phyloP scores from a whole-genome alignment of 768 basidiomycete genomes.

The Chalciporus pseudorubinellus region DNA sequence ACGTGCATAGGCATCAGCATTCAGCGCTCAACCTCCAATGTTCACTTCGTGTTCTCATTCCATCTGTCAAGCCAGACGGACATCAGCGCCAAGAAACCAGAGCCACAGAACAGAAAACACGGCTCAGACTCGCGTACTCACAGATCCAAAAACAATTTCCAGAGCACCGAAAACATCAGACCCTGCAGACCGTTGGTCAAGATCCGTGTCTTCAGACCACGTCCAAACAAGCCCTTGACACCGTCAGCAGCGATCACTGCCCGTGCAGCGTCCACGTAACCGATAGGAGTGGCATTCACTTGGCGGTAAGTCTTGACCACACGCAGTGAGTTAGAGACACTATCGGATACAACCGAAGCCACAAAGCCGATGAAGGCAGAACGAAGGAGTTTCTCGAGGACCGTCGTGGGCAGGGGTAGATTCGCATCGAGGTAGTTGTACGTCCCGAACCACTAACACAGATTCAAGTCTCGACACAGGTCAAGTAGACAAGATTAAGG shows the following conservation, averaged over 20 bases:
- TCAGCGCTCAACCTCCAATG: neutral
- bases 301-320: slow-evolving; percentile 97
- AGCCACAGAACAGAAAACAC: neutral
- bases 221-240: slow-evolving; percentile 74
- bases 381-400: slow-evolving; percentile 61
- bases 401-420: slow-evolving; percentile 55
- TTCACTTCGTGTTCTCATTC: slow-evolving; percentile 31
- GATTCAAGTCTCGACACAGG: slow-evolving; percentile 3
- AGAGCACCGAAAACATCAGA: slow-evolving; percentile 85
- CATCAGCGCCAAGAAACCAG: neutral
- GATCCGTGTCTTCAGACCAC: slow-evolving; percentile 87
- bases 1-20: neutral
- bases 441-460: slow-evolving; percentile 70
- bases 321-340: slow-evolving; percentile 81
- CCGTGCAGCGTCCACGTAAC: slow-evolving; percentile 74
- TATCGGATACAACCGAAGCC: slow-evolving; percentile 84
- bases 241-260: slow-evolving; percentile 78
- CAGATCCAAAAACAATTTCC: slow-evolving; percentile 90
- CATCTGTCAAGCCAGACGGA: slow-evolving; percentile 21
- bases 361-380: slow-evolving; percentile 91
- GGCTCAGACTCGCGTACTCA: slow-evolving; percentile 39
- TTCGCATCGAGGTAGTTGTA: slow-evolving; percentile 75
- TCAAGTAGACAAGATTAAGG: neutral
- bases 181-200: slow-evolving; percentile 91
- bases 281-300: slow-evolving; percentile 77